Conservation (phyloP, 2,329 filamentous ascomycete genomes). For the Penicillium oxalicum region DNA sequence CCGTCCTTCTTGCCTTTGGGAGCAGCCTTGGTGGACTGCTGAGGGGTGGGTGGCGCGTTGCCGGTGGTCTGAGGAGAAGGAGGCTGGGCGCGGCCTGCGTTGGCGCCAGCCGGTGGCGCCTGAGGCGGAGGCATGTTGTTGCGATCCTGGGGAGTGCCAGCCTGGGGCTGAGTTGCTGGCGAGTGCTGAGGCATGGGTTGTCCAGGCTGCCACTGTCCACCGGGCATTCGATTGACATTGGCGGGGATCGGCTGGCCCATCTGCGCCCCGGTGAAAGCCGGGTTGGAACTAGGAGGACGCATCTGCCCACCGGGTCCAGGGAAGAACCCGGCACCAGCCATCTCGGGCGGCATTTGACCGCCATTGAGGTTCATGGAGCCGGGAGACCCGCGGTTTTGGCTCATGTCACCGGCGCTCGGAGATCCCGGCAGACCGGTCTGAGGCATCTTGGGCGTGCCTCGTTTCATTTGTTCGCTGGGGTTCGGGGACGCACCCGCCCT, state of each 20-base stretch:
- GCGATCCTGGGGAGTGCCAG: slow-evolving; percentile 53
- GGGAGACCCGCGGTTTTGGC: slow-evolving; percentile 54
- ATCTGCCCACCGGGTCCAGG: slow-evolving; percentile 43
- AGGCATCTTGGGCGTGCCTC: slow-evolving; percentile 56
- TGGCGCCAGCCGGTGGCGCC: slow-evolving; percentile 38
- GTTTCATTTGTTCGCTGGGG: slow-evolving; percentile 57
- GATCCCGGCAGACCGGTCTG: slow-evolving; percentile 52
- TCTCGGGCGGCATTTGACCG: slow-evolving; percentile 46
- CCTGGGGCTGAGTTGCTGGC: slow-evolving; percentile 39
- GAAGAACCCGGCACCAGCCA: slow-evolving; percentile 38
- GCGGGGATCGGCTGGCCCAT: slow-evolving; percentile 42
- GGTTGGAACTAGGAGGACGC: slow-evolving; percentile 53
- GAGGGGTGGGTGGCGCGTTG: slow-evolving; percentile 56
- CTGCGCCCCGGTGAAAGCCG: slow-evolving; percentile 39
- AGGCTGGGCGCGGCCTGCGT: slow-evolving; percentile 37
- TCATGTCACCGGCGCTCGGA: slow-evolving; percentile 54
- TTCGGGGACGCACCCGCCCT: slow-evolving; percentile 55
- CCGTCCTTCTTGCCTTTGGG: slow-evolving; percentile 55
- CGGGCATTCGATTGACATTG: slow-evolving; percentile 36
- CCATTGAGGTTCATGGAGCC: slow-evolving; percentile 52
- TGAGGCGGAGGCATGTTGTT: slow-evolving; percentile 48
- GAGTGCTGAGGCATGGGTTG: slow-evolving; percentile 46
- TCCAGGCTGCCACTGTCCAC: slow-evolving; percentile 37
- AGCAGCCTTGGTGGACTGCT: slow-evolving; percentile 52
- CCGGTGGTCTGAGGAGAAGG: slow-evolving; percentile 41